Evolutionary conservation across 2,329 filamentous ascomycete genomes (phyloP).

Genomic region (Diaporthe capsici): DNA sequence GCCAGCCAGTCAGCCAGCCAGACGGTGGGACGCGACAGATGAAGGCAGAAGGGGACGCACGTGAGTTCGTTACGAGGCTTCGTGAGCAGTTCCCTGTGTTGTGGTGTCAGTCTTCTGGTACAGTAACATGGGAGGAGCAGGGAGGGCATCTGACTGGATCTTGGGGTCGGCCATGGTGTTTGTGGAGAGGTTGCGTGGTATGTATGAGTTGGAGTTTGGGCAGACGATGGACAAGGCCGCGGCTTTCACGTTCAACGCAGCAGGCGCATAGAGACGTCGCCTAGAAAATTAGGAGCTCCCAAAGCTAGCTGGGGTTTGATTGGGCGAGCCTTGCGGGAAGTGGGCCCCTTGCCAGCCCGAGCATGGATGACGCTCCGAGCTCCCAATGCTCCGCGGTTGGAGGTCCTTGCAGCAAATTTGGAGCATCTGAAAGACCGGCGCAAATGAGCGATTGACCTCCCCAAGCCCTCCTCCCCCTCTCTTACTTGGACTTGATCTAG

Average conservation of each 20-base stretch:
- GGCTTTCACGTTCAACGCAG: constrained; percentile 26
- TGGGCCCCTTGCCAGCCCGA: constrained; percentile 25
- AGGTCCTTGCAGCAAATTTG: constrained; percentile 39
- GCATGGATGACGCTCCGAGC: constrained; percentile 30
- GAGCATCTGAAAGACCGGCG: constrained; percentile 25
- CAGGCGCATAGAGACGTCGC: constrained; percentile 21
- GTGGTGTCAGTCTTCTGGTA: constrained; percentile 46
- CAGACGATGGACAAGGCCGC: constrained; percentile 28
- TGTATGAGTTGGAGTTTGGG: constrained; percentile 1
- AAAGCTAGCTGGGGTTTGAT: constrained; percentile 10
- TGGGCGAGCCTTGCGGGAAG: constrained; percentile 1
- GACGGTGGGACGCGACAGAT: constrained; percentile 12
- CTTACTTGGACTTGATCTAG: background rate
- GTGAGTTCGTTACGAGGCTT: constrained; percentile 94
- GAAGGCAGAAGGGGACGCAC: constrained; percentile 67
- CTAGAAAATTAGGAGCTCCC: constrained; percentile 39
- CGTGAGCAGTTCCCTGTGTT: constrained; percentile 83
- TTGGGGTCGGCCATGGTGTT: constrained; percentile 75
- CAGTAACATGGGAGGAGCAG: background rate
- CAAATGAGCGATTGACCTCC: background rate
- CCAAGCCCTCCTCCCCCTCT: background rate
- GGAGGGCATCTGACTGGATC: constrained; percentile 72
- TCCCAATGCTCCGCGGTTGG: constrained; percentile 22
- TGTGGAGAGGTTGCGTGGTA: constrained; percentile 42
- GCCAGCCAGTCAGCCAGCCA: constrained; percentile 20